These are phyloP conservation scores for Aureobasidium lini DNA, from an alignment of 2,329 filamentous ascomycete species.

Conservation along the genomic window DNA sequence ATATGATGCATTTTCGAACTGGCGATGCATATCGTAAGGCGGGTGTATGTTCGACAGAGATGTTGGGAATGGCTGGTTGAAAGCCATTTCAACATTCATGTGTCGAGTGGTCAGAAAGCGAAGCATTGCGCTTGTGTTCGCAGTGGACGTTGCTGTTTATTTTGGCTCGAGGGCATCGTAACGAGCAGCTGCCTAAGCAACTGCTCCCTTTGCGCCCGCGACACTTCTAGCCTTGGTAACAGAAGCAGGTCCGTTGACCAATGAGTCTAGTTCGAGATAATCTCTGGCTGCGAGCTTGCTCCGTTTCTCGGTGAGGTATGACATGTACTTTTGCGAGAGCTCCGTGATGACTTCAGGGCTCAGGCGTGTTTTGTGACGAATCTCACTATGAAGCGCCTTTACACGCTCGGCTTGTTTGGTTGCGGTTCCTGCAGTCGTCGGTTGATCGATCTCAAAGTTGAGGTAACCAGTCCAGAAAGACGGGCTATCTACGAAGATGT, in stretches of 20 bases:
- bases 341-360: slow-evolving; percentile 62
- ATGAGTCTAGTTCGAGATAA: slow-evolving; percentile 73
- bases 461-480: slow-evolving; percentile 89
- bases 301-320: slow-evolving; percentile 75
- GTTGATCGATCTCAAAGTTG: slow-evolving; percentile 80
- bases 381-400: slow-evolving; percentile 69
- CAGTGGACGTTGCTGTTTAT: neutral
- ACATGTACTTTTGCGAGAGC: slow-evolving; percentile 69
- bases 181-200: neutral
- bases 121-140: too few species aligned
- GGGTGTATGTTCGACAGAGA: neutral
- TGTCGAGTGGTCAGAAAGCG: too few species aligned
- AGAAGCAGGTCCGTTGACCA: slow-evolving; percentile 65
- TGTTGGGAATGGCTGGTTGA: slow-evolving; percentile 6
- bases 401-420: slow-evolving; percentile 62
- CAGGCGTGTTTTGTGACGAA: slow-evolving; percentile 66
- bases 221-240: slow-evolving; percentile 6
- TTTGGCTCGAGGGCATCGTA: neutral
- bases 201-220: neutral
- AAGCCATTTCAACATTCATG: neutral
- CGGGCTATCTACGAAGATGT: slow-evolving; percentile 77
- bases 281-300: slow-evolving; percentile 78
- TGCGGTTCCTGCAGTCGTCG: slow-evolving; percentile 59
- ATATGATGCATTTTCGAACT: neutral
- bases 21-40: neutral